These are phyloP conservation scores for Citeromyces nyonsensis DNA, from an alignment of 805 yeast genomes.

Conservation along the genomic window DNA sequence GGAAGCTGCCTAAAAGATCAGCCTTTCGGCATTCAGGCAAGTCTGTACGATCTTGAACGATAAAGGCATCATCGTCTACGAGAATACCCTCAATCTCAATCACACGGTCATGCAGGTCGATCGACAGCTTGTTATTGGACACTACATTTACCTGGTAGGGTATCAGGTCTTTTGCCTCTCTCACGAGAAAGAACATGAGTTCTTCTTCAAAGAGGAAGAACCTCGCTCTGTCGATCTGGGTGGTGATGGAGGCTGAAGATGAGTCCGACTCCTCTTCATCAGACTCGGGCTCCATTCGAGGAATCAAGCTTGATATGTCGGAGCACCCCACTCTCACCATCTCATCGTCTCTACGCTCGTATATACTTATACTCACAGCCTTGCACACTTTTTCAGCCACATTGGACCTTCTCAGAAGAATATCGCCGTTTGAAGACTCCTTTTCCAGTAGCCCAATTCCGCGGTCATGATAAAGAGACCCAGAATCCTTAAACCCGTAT, in stretches of 20 bases:
- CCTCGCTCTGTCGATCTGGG: slow-evolving; percentile 51
- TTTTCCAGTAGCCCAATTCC: slow-evolving; percentile 65
- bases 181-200: slow-evolving; percentile 58
- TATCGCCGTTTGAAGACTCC: slow-evolving; percentile 23
- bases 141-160: slow-evolving; percentile 49
- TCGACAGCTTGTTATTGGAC: slow-evolving; percentile 44
- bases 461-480: slow-evolving; percentile 56
- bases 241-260: too few relatives aligned
- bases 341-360: slow-evolving; percentile 21
- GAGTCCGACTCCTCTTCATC: too few relatives aligned
- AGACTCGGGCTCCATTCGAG: too few relatives aligned
- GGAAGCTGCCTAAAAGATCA: slow-evolving; percentile 30
- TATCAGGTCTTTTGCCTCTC: slow-evolving; percentile 59
- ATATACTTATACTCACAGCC: slow-evolving; percentile 10
- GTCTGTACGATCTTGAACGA: slow-evolving; percentile 15
- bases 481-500: slow-evolving; percentile 87
- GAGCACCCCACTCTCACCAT: slow-evolving; percentile 43
- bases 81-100: slow-evolving; percentile 59
- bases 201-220: slow-evolving; percentile 80
- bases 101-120: slow-evolving; percentile 50
- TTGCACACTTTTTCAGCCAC: slow-evolving; percentile 5
- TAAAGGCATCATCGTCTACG: slow-evolving; percentile 14
- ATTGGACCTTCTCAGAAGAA: slow-evolving; percentile 16
- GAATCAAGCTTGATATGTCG: slow-evolving; percentile 34
- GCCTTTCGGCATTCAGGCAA: slow-evolving; percentile 24